Evolutionary conservation across 2,329 filamentous ascomycete species (phyloP).

Genomic region (Graphilbum fragrans): DNA sequence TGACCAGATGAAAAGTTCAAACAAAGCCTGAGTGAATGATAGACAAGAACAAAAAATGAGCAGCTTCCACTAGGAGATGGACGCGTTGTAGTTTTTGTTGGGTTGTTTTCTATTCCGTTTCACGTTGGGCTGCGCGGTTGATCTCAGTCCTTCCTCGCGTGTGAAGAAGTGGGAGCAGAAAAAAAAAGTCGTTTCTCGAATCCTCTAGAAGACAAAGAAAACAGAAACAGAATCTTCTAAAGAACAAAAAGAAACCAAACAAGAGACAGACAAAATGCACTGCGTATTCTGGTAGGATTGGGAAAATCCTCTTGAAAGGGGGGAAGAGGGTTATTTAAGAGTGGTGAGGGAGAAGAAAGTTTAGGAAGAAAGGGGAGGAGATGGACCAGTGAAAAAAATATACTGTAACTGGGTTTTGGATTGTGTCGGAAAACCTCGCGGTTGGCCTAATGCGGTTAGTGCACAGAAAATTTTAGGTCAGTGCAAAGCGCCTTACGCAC

Average conservation of each 20-base stretch:
- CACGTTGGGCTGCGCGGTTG: neutral
- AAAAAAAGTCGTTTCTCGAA: constrained; percentile 20
- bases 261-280: constrained; percentile 19
- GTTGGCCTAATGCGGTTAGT: neutral
- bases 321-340: constrained; percentile 7
- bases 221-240: constrained; percentile 28
- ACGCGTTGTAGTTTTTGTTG: neutral
- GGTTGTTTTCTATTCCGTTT: constrained; percentile 13
- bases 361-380: constrained; percentile 8
- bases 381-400: constrained; percentile 1
- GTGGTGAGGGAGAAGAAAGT: constrained; percentile 6
- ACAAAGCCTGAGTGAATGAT: neutral
- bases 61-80: neutral
- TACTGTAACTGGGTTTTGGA: constrained; percentile 5
- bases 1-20: neutral
- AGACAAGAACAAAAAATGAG: neutral
- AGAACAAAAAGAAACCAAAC: constrained; percentile 29
- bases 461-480: constrained; percentile 1
- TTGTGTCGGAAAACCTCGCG: neutral
- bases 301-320: constrained; percentile 12
- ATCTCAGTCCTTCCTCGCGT: constrained; percentile 7
- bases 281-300: constrained; percentile 12
- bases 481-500: neutral
- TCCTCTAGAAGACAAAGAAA: constrained; percentile 29
- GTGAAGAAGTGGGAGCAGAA: constrained; percentile 7